Evolutionary conservation across 139 green algal genomes (phyloP).

Genomic region (Volvox reticuliferus): DNA sequence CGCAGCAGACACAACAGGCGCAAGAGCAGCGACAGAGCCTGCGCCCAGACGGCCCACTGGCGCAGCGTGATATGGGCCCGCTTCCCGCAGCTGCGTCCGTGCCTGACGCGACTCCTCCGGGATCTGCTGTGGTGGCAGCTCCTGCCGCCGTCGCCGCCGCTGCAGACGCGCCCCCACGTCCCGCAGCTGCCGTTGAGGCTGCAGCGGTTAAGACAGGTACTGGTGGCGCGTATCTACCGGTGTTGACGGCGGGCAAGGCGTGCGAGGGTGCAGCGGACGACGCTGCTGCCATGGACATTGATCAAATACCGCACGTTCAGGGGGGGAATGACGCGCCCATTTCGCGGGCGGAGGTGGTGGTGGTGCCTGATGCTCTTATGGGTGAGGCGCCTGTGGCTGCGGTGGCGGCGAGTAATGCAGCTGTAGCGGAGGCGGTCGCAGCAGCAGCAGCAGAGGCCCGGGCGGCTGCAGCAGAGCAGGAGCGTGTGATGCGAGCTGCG

Average conservation of each 20-base stretch:
- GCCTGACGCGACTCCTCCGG: background rate
- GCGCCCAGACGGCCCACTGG: background rate
- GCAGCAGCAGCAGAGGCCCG: background rate
- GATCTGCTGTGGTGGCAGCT: too few relatives aligned
- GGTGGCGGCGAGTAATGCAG: background rate
- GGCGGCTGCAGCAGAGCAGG: background rate
- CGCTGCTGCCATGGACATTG: background rate
- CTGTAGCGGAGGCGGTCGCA: background rate
- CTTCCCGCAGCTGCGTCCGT: background rate
- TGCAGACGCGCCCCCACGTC: too few relatives aligned
- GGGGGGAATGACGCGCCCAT: too few relatives aligned
- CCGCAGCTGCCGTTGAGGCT: too few relatives aligned
- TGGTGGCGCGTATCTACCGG: too few relatives aligned
- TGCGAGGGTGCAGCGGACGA: background rate
- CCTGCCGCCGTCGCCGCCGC: too few relatives aligned
- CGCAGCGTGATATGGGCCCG: background rate
- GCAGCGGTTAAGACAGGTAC: too few relatives aligned
- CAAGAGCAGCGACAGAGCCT: too few relatives aligned
- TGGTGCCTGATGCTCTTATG: too few relatives aligned
- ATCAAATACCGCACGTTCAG: background rate
- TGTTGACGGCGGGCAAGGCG: too few relatives aligned
- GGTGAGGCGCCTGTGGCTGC: background rate
- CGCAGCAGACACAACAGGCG: background rate
- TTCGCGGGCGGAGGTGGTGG: background rate
- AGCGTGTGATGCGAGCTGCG: background rate